These are phyloP conservation scores for Pharnaceum exiguum DNA, from an alignment of 148 eudicot genomes.

Conservation along the genomic window DNA sequence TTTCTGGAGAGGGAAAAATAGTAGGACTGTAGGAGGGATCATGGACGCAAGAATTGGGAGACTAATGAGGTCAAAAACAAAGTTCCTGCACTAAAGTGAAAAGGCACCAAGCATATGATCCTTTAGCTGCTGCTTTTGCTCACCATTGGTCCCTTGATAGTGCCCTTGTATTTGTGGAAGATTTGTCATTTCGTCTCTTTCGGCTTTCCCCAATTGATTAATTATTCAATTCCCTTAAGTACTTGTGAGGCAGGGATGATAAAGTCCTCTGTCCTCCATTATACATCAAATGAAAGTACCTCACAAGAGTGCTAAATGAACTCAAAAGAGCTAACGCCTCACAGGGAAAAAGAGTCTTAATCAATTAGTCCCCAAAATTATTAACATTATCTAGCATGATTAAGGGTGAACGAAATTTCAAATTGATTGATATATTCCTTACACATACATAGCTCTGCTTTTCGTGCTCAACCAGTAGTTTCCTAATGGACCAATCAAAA, in stretches of 20 bases:
- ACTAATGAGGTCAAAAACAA: background rate
- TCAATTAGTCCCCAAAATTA: too few relatives aligned
- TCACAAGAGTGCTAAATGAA: too few relatives aligned
- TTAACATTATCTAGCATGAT: too few relatives aligned
- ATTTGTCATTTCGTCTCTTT: slow-evolving; percentile 12
- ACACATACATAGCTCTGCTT: slow-evolving; percentile 24
- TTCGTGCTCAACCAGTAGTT: slow-evolving; percentile 15
- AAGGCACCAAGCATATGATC: slow-evolving; percentile 23
- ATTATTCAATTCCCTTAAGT: slow-evolving; percentile 10
- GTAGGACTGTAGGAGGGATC: background rate
- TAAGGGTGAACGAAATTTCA: too few relatives aligned
- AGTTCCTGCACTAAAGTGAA: slow-evolving; percentile 1
- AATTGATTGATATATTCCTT: too few relatives aligned
- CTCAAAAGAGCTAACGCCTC: too few relatives aligned
- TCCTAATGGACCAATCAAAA: slow-evolving; percentile 1
- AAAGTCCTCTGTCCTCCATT: too few relatives aligned
- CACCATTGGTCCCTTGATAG: background rate
- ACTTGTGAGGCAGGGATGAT: too few relatives aligned
- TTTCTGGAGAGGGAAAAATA: background rate
- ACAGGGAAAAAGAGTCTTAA: too few relatives aligned
- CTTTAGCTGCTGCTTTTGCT: background rate
- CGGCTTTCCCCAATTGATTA: slow-evolving; percentile 3
- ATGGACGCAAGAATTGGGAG: background rate
- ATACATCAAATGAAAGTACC: too few relatives aligned
- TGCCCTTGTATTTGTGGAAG: slow-evolving; percentile 5